A percentile compares a stretch with the other conserved stretches of the same genome.
Conservation (phyloP, 116 monocot genomes). For the Thalassia testudinum region DNA sequence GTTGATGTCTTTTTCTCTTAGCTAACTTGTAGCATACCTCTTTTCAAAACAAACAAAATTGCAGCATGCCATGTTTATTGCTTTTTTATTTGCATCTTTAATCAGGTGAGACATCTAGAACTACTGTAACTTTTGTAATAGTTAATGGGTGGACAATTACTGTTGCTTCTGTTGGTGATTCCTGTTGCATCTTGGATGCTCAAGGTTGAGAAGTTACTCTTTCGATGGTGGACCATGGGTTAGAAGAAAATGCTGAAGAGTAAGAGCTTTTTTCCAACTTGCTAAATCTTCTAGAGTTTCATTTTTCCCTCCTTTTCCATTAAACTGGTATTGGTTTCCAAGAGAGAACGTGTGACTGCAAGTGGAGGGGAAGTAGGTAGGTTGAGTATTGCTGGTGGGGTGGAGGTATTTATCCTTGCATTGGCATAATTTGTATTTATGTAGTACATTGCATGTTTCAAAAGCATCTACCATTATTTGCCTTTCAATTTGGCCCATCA, state of each 20-base stretch:
- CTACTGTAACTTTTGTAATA: constrained; percentile 95
- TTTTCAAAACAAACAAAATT: too few species aligned
- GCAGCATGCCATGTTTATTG: background rate
- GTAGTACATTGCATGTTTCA: background rate
- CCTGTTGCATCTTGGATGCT: constrained; percentile 88
- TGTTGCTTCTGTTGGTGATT: constrained; percentile 94
- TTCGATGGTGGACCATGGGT: constrained; percentile 82
- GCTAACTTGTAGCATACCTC: too few species aligned
- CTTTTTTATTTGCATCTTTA: background rate
- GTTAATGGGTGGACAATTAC: constrained; percentile 94
- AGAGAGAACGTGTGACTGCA: constrained; percentile 85
- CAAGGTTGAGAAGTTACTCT: constrained; percentile 65
- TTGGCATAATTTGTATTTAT: too few species aligned
- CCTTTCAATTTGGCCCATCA: constrained; percentile 41
- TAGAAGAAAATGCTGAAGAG: constrained; percentile 99
- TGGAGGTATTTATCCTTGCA: constrained; percentile 32
- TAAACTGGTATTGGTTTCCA: constrained; percentile 6
- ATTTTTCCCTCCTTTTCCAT: background rate
- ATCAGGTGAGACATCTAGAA: constrained; percentile 90
- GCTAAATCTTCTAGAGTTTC: too few species aligned
- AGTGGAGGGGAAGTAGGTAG: constrained; percentile 98
- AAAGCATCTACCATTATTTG: background rate
- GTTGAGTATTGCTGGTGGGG: constrained; percentile 74
- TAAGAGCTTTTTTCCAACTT: constrained; percentile 6
- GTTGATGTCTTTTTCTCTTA: background rate